Base-by-base conservation (phyloP, 768 basidiomycete species). In the Bullera alba region DNA sequence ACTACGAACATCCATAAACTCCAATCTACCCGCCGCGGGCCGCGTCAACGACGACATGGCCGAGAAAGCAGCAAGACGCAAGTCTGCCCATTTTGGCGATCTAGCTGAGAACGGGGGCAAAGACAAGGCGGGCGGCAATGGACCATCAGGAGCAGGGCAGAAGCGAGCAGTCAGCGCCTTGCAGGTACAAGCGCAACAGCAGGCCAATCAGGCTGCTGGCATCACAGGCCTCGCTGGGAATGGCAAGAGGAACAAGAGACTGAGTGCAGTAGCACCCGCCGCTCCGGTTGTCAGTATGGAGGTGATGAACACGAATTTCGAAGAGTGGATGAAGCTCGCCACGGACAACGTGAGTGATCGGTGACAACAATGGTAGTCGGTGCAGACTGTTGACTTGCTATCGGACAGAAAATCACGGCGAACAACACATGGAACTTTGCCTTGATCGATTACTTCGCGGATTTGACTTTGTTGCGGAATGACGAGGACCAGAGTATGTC, bases 241-340 rank as follows among this genome's bases (percentile, higher is more conserved):
- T 6, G 50, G 30, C 26, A 54, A 52, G 39, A 51, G 42, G 17
- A 55, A 53, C 25, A 63, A 63, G 46, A 66, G 63, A 45, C 53
- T 67, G n/a, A 62, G 62, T 32, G 58, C 67, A 1, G 60, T 69
- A 2, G 61, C 55, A 12, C 61, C 57, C 17, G 44, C 56, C 35
- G 51, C 44, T 7, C 72, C 70, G 7, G 52, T 50, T 14, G 65
- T 70, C 17, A 64, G 84, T 0, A 74, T 84, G 58, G 87, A 92
- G 57, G 80, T 90, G n/a, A 87, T 87, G 81, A 87, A 79, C 73
- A 85, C 83, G 32, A 95, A 91, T 62, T 95, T 85, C 65, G 95
- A 99, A 71, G 91, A 97, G 73, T 97, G 95, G 95, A 97, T 99
- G 93, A 97, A 97, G 77, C 83, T 97, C 83, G 91, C 92, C 1